These are phyloP conservation scores for Chlorella sp. DNA, from an alignment of 139 green algal species.

Conservation along the genomic window DNA sequence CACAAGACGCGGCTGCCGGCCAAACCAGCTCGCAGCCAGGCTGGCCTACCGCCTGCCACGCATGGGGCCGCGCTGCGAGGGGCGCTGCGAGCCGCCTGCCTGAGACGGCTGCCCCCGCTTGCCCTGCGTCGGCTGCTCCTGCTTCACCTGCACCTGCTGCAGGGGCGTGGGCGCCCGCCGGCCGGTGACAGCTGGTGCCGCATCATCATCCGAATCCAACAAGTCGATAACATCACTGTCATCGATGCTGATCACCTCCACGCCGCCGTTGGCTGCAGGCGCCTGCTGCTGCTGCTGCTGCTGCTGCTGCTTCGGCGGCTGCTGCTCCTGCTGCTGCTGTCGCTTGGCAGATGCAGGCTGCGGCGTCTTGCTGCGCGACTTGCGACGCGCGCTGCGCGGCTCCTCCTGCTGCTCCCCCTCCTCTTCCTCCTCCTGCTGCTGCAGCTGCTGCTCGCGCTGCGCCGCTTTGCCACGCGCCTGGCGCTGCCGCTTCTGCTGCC, in stretches of 20 bases:
- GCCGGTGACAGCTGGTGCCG: neutral
- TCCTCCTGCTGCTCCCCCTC: conserved; percentile 1
- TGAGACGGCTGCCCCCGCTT: neutral
- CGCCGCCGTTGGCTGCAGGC: too few species aligned
- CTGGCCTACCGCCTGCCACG: neutral
- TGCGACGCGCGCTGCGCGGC: neutral
- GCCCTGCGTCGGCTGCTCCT: conserved; percentile 1
- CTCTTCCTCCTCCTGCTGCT: neutral
- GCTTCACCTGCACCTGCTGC: conserved; percentile 2
- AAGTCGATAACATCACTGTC: neutral
- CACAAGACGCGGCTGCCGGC: too few species aligned
- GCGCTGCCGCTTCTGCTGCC: neutral
- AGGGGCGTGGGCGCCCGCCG: neutral
- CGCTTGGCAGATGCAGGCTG: neutral
- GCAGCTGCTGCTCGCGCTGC: neutral
- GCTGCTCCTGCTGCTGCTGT: conserved; percentile 16
- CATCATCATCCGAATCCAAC: neutral
- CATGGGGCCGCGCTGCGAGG: neutral
- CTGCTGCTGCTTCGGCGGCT: neutral
- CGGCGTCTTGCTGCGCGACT: neutral
- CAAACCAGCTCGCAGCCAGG: too few species aligned
- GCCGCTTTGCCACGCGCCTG: neutral
- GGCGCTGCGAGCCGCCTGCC: neutral
- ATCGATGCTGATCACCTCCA: neutral
- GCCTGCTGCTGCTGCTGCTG: neutral